A percentile compares a stretch with the other conserved stretches of the same genome.
Conservation (phyloP, 352 stramenopile genomes). For the Phytophthora crassamura region DNA sequence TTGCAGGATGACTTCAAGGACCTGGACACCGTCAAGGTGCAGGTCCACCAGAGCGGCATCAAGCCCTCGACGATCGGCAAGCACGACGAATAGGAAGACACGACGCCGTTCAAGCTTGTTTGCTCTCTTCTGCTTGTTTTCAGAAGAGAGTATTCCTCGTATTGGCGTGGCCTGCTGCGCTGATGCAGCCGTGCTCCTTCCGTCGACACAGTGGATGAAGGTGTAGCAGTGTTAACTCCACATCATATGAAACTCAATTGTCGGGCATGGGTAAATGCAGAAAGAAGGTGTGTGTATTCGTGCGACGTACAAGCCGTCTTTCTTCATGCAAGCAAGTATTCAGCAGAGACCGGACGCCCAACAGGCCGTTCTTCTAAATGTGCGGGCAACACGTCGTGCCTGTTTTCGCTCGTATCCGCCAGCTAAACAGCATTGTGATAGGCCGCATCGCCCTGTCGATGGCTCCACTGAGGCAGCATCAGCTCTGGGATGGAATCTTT, state of each 20-base stretch:
- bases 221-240: not conserved
- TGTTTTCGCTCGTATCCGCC: not conserved
- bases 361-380: not conserved
- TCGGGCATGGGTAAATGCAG: not conserved
- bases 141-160: too few species aligned
- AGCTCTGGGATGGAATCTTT: not conserved
- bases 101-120: not conserved
- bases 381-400: not conserved
- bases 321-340: not conserved
- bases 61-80: slow-evolving; percentile 71
- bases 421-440: not conserved
- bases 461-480: not conserved
- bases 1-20: slow-evolving; percentile 83
- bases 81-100: slow-evolving; percentile 35
- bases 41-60: slow-evolving; percentile 82
- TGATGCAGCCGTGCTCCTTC: too few species aligned
- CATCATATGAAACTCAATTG: slow-evolving; percentile 1
- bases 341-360: not conserved
- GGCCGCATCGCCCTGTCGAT: not conserved
- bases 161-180: too few species aligned
- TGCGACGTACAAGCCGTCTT: not conserved
- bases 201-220: not conserved
- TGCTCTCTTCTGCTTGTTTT: too few species aligned
- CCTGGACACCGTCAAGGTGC: slow-evolving; percentile 81
- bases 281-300: not conserved